Evolutionary conservation across 1,284 basidiomycete genomes (phyloP).

Genomic region (Microbotryum lychnidis-dioicae): DNA sequence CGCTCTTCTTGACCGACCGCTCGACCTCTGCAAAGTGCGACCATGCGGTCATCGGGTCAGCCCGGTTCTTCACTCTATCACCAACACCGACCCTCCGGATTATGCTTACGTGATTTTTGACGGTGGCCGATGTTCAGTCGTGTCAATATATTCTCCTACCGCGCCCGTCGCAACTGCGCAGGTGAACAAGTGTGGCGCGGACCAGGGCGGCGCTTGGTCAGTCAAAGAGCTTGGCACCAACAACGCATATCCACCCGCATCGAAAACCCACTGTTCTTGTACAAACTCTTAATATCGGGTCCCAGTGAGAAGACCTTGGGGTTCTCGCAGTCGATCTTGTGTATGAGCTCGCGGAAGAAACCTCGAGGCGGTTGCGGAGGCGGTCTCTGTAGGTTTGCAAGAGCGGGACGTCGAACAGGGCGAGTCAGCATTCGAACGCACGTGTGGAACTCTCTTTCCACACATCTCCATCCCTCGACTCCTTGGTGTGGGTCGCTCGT

Average conservation of each 20-base stretch:
- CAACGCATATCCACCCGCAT: too few species aligned
- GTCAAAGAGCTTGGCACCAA: background rate
- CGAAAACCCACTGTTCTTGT: constrained; percentile 36
- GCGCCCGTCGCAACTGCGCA: constrained; percentile 36
- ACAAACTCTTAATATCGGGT: constrained; percentile 38
- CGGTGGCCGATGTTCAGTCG: constrained; percentile 57
- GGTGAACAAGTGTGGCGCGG: background rate
- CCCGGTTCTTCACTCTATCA: constrained; percentile 6
- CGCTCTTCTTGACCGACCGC: constrained; percentile 58
- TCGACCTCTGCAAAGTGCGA: constrained; percentile 14
- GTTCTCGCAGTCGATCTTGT: constrained; percentile 38
- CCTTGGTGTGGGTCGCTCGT: too few species aligned
- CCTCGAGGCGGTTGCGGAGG: constrained; percentile 24
- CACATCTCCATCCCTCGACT: too few species aligned
- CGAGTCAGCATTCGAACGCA: background rate
- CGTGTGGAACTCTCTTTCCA: too few species aligned
- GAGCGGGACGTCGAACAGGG: background rate
- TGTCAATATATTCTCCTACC: constrained; percentile 51
- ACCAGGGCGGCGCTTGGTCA: background rate
- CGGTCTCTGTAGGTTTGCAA: constrained; percentile 18
- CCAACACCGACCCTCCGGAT: background rate
- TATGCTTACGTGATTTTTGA: constrained; percentile 55
- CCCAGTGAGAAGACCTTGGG: constrained; percentile 40
- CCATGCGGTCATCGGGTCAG: background rate
- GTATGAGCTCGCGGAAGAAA: constrained; percentile 38